phyloP scores from a whole-genome alignment of 179 eudicot genomes.

The Beta lomatogona region DNA sequence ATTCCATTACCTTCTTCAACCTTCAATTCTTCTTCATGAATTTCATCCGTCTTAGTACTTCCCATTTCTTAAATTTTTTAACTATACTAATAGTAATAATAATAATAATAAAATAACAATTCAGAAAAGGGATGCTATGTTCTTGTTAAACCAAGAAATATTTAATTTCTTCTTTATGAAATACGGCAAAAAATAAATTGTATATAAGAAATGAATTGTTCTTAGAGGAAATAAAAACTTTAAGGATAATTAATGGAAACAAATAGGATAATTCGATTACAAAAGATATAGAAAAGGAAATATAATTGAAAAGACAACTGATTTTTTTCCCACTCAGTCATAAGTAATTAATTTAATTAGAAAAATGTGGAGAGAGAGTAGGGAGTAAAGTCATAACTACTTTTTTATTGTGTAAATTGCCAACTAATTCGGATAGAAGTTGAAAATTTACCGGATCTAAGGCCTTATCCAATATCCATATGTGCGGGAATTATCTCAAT shows the following conservation, averaged over 20 bases:
- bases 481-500: background rate
- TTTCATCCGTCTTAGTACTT: slow-evolving; percentile 25
- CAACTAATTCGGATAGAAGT: background rate
- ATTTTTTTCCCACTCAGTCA: background rate
- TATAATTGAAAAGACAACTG: too few relatives aligned
- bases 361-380: background rate
- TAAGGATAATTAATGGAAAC: background rate
- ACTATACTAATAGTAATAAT: too few relatives aligned
- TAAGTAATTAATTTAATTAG: background rate
- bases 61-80: background rate
- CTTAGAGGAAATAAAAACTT: background rate
- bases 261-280: too few relatives aligned
- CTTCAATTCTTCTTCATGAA: slow-evolving; percentile 35
- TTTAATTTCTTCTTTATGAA: background rate
- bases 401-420: background rate
- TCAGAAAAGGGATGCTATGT: background rate
- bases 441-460: background rate
- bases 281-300: background rate
- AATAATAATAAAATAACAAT: background rate
- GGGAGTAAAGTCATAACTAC: background rate
- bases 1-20: slow-evolving; percentile 35
- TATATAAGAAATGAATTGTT: too few relatives aligned
- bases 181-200: too few relatives aligned
- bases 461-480: background rate
- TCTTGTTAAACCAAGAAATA: background rate